A percentile compares a stretch with the other conserved stretches of the same genome.
These are phyloP conservation scores for Talaromyces nanjingensis DNA, from an alignment of 495 filamentous ascomycete species.

Conservation along the genomic window DNA sequence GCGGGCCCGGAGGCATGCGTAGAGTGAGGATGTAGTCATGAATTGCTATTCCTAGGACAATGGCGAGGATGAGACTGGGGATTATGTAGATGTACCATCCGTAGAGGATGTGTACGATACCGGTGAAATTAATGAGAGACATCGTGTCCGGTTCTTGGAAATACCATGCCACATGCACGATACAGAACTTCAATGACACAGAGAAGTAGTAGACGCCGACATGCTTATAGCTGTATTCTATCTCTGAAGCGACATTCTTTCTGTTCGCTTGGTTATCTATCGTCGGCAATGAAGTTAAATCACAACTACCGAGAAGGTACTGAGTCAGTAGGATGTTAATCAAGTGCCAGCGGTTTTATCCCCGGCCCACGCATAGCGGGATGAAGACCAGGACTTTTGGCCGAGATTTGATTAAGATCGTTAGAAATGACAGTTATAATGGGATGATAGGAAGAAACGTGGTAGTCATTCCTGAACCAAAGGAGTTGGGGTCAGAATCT, in stretches of 20 bases:
- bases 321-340: neutral
- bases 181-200: neutral
- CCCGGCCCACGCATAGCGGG: neutral
- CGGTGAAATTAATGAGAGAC: neutral
- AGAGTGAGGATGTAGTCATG: constrained; percentile 5
- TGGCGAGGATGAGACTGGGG: neutral
- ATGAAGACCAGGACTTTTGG: neutral
- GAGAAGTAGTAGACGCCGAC: neutral
- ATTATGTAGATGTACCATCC: neutral
- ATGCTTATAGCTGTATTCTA: neutral
- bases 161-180: neutral
- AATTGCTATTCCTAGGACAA: neutral
- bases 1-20: constrained; percentile 43
- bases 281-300: neutral
- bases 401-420: neutral
- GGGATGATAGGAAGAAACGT: neutral
- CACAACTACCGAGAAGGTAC: neutral
- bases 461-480: neutral
- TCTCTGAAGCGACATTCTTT: neutral
- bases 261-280: neutral
- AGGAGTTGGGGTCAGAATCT: neutral
- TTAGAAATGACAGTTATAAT: neutral
- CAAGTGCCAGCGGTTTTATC: neutral
- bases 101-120: neutral
- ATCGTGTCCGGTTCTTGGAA: neutral